phyloP scores from a whole-genome alignment of 1,284 basidiomycete species.

The Ceratobasidium sp. region DNA sequence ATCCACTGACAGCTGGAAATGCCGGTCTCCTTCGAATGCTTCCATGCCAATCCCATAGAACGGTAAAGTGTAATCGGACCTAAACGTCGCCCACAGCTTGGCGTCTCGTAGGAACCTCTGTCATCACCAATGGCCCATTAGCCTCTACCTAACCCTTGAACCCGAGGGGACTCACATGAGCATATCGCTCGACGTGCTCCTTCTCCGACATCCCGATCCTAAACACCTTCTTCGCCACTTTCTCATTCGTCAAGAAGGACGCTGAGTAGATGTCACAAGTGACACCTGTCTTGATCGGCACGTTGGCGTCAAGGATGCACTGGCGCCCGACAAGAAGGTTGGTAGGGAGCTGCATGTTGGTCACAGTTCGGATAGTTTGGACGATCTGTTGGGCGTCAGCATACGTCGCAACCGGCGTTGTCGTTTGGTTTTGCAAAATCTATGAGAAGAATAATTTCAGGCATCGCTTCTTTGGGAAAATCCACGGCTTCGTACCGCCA shows the following conservation, averaged over 20 bases:
- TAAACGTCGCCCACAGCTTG: conserved; percentile 19
- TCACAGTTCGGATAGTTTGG: conserved; percentile 32
- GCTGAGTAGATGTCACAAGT: conserved; percentile 35
- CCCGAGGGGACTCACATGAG: not conserved
- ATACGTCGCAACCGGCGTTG: not conserved
- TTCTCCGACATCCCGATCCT: conserved; percentile 38
- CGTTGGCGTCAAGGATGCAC: conserved; percentile 21
- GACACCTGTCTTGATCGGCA: conserved; percentile 18
- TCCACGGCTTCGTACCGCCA: not conserved
- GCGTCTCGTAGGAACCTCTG: conserved; percentile 37
- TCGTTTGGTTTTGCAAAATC: conserved; percentile 23
- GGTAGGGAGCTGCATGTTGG: conserved; percentile 37
- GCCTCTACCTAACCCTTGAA: not conserved
- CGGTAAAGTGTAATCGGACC: conserved; percentile 31
- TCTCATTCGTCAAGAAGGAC: conserved; percentile 28
- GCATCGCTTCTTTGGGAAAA: not conserved
- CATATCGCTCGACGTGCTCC: conserved; percentile 23
- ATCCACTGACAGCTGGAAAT: conserved; percentile 39
- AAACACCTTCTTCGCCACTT: conserved; percentile 44
- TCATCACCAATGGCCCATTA: not conserved
- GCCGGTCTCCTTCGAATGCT: conserved; percentile 17
- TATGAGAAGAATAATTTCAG: not conserved
- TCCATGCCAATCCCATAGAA: conserved; percentile 44
- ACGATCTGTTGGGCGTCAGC: conserved; percentile 26
- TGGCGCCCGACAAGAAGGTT: conserved; percentile 29